Evolutionary conservation across 371 early-diverging fungal genomes (phyloP).

Genomic region (Zancudomyces culisetae): DNA sequence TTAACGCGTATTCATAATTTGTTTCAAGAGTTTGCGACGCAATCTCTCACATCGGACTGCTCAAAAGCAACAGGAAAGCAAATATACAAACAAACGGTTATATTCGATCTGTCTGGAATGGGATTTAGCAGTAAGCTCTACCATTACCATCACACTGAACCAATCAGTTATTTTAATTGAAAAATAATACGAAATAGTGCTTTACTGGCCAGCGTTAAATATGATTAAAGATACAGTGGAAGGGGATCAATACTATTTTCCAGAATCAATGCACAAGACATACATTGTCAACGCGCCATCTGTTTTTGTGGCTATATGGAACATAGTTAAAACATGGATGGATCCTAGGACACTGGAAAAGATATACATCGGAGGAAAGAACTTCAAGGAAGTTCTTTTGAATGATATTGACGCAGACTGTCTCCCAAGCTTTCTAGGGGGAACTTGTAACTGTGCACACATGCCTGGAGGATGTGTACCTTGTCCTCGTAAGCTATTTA

Average conservation of each 20-base stretch:
- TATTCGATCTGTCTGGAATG: constrained; percentile 65
- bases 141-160: not conserved
- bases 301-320: constrained; percentile 64
- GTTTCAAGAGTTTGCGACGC: constrained; percentile 54
- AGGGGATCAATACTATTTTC: constrained; percentile 62
- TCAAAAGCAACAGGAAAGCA: constrained; percentile 36
- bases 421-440: constrained; percentile 57
- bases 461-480: constrained; percentile 50
- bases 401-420: constrained; percentile 54
- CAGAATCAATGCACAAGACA: constrained; percentile 56
- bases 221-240: constrained; percentile 54
- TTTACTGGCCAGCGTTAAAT: constrained; percentile 55
- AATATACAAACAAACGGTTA: constrained; percentile 57
- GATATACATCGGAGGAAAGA: constrained; percentile 53
- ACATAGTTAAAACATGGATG: constrained; percentile 58
- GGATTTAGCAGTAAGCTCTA: constrained; percentile 5
- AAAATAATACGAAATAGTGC: no score
- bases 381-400: constrained; percentile 39
- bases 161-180: no score
- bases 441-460: constrained; percentile 55
- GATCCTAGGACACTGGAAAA: constrained; percentile 65
- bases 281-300: constrained; percentile 66
- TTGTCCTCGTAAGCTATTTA: constrained; percentile 1
- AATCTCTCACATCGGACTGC: constrained; percentile 50
- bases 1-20: constrained; percentile 50